phyloP scores from a whole-genome alignment of 257 asterid genomes.

The Lavandula angustifolia region DNA sequence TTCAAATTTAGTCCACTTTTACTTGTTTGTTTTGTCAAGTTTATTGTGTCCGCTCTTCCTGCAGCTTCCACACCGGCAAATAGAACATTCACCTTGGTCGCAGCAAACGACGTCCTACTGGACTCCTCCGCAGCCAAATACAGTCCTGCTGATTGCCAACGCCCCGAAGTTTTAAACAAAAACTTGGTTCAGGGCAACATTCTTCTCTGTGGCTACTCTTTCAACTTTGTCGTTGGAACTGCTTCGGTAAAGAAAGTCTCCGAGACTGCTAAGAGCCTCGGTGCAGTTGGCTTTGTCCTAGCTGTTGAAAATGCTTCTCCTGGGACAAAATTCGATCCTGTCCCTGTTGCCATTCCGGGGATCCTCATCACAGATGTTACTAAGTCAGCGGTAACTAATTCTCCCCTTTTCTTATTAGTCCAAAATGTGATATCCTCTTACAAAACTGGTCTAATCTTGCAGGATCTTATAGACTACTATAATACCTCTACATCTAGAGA shows the following conservation, averaged over 20 bases:
- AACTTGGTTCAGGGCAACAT: conserved; percentile 83
- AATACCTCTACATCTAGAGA: conserved; percentile 81
- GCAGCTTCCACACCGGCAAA: conserved; percentile 92
- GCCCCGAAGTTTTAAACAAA: conserved; percentile 82
- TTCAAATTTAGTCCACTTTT: conserved; percentile 9
- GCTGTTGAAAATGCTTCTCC: conserved; percentile 93
- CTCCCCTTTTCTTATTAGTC: conserved; percentile 21
- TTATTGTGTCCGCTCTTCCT: conserved; percentile 30
- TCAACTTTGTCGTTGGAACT: conserved; percentile 81
- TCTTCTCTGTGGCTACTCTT: conserved; percentile 94
- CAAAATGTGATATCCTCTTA: neutral
- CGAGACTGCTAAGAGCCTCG: conserved; percentile 81
- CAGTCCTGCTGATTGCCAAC: conserved; percentile 86
- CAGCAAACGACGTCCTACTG: conserved; percentile 88
- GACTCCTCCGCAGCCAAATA: conserved; percentile 64
- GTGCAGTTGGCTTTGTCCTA: conserved; percentile 92
- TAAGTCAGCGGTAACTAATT: conserved; percentile 64
- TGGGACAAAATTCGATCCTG: conserved; percentile 89
- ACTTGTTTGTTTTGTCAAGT: conserved; percentile 8
- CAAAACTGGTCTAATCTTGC: conserved; percentile 22
- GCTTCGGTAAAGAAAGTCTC: conserved; percentile 80
- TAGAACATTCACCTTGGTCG: conserved; percentile 75
- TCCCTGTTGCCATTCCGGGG: conserved; percentile 85
- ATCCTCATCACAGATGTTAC: conserved; percentile 72
- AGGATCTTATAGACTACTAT: conserved; percentile 93